phyloP scores from a whole-genome alignment of 1,139 yeast species.

The Candida sojae region DNA sequence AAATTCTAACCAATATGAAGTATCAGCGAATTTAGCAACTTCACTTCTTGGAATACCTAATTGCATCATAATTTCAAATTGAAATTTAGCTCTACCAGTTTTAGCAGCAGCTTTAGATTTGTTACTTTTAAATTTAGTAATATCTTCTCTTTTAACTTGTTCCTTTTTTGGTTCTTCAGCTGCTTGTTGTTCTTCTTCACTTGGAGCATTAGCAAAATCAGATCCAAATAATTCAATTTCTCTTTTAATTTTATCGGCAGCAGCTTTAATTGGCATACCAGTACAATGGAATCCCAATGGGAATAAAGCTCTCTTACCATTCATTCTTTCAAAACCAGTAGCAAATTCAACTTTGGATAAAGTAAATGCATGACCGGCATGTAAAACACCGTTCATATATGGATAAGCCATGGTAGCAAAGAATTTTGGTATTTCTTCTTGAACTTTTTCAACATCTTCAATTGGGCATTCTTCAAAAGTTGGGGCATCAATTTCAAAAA shows the following conservation, averaged over 20 bases:
- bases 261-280: conserved; percentile 97
- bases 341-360: conserved; percentile 93
- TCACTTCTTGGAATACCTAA: conserved; percentile 84
- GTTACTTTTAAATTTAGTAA: conserved; percentile 87
- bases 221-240: conserved; percentile 90
- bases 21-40: conserved; percentile 84
- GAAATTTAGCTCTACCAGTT: conserved; percentile 91
- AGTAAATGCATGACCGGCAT: conserved; percentile 97
- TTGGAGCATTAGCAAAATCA: conserved; percentile 71
- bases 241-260: conserved; percentile 93
- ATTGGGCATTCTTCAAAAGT: conserved; percentile 62
- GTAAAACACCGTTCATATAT: conserved; percentile 97
- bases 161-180: conserved; percentile 41
- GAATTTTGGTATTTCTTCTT: conserved; percentile 79
- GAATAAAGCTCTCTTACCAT: conserved; percentile 88
- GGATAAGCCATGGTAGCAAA: conserved; percentile 98
- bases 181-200: conserved; percentile 47
- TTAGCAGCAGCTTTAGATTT: conserved; percentile 92
- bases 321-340: conserved; percentile 92
- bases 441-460: conserved; percentile 68
- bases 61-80: conserved; percentile 94
- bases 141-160: conserved; percentile 61
- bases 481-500: conserved; percentile 90
- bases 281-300: conserved; percentile 99
- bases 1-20: conserved; percentile 81